A percentile compares a stretch with the other conserved stretches of the same genome.
Conservation (phyloP, 2,329 filamentous ascomycete species). For the Curvularia verruculosa region DNA sequence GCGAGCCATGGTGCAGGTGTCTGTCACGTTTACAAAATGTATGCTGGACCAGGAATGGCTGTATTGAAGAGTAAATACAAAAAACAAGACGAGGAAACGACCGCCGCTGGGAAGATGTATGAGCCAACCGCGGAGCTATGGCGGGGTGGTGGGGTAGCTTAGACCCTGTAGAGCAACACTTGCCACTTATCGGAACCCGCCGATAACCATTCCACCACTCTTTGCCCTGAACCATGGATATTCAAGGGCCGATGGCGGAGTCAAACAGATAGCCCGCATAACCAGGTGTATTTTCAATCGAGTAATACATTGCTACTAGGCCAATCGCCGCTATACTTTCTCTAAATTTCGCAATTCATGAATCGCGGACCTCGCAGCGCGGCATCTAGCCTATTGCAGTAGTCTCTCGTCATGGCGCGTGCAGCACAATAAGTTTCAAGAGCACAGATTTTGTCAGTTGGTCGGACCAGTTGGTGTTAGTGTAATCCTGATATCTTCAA, state of each 20-base stretch:
- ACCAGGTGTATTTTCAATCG: neutral
- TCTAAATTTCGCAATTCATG: neutral
- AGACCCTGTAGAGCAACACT: slow-evolving; percentile 16
- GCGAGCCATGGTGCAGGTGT: slow-evolving; percentile 37
- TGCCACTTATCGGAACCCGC: slow-evolving; percentile 22
- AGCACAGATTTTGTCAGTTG: neutral
- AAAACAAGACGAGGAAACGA: slow-evolving; percentile 1
- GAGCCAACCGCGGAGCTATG: slow-evolving; percentile 9
- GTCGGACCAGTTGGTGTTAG: neutral
- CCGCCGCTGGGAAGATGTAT: slow-evolving; percentile 2
- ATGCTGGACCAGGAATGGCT: neutral
- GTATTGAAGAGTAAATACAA: neutral
- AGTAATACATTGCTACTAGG: slow-evolving; percentile 2
- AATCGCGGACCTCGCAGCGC: neutral
- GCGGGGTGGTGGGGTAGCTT: slow-evolving; percentile 27
- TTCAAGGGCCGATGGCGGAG: slow-evolving; percentile 22
- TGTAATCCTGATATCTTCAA: neutral
- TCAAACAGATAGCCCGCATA: slow-evolving; percentile 10
- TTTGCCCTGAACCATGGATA: slow-evolving; percentile 9
- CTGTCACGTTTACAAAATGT: neutral
- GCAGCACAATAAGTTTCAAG: neutral
- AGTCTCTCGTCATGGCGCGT: neutral
- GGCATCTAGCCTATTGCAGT: neutral
- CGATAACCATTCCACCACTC: slow-evolving; percentile 8
- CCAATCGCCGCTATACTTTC: neutral